Conservation (phyloP, 176 grass and related monocot genomes). For the Avena sativa region DNA sequence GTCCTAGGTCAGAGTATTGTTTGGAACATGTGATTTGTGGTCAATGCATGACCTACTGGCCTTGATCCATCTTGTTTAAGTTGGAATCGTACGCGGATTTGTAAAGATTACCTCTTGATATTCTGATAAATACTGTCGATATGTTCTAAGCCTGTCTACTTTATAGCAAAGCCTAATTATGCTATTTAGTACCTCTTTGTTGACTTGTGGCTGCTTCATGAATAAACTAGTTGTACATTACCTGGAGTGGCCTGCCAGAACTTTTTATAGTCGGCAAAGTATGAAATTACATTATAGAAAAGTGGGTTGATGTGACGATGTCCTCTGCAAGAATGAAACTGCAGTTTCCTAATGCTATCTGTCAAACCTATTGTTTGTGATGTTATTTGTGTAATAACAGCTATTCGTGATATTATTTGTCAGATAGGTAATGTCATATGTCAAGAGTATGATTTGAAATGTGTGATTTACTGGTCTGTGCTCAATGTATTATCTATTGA, state of each 20-base stretch:
- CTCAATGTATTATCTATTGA: neutral
- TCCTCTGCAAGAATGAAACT: neutral
- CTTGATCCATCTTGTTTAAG: neutral
- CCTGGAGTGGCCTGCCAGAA: neutral
- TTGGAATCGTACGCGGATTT: neutral
- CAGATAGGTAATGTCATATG: neutral
- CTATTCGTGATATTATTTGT: neutral
- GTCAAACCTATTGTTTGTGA: neutral
- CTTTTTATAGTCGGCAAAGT: neutral
- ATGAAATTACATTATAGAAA: neutral
- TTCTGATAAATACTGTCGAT: neutral
- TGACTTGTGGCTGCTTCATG: neutral
- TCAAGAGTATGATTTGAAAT: neutral
- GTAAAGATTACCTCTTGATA: neutral
- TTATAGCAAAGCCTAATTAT: neutral
- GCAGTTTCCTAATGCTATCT: neutral
- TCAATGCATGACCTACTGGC: neutral
- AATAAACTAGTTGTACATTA: neutral
- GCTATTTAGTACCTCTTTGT: neutral
- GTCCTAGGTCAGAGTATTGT: neutral
- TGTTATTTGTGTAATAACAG: neutral
- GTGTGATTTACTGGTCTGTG: neutral
- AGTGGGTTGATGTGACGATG: neutral
- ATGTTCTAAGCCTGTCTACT: neutral
- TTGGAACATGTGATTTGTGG: neutral